These are phyloP conservation scores for Nemania sp. DNA, from an alignment of 2,329 filamentous ascomycete genomes.

Conservation along the genomic window DNA sequence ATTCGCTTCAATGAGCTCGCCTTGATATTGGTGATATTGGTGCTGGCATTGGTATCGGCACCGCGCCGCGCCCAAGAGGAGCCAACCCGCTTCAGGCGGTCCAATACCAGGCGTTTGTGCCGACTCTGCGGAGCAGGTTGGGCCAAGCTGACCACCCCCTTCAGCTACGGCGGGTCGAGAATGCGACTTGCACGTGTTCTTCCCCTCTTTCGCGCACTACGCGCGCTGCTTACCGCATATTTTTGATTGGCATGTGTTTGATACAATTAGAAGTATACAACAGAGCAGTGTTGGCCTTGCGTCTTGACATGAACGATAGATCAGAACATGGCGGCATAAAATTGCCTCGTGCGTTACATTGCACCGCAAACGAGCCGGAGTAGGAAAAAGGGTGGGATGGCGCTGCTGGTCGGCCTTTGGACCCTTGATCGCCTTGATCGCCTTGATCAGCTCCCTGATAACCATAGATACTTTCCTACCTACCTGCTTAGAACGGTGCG, in stretches of 20 bases:
- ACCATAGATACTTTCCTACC: not conserved
- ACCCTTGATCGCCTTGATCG: no score
- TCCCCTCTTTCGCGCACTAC: not conserved
- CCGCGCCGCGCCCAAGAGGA: no score
- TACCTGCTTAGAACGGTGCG: slow-evolving; percentile 13
- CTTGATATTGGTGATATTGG: not conserved
- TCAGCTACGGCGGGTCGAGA: slow-evolving; percentile 15
- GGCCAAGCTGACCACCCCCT: slow-evolving; percentile 18
- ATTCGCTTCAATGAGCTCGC: not conserved
- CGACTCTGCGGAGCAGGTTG: not conserved
- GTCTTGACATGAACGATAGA: no score
- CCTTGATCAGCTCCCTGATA: slow-evolving; percentile 2
- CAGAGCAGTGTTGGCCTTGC: no score
- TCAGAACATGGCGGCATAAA: no score
- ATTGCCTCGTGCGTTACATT: no score
- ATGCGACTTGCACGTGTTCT: slow-evolving; percentile 18
- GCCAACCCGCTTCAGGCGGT: slow-evolving; percentile 6
- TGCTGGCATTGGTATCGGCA: not conserved
- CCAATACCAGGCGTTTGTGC: not conserved
- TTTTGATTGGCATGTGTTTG: not conserved
- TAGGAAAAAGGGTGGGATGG: no score
- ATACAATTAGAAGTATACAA: no score
- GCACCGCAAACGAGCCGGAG: no score
- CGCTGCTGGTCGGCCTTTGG: no score
- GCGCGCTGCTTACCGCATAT: slow-evolving; percentile 4